Percentiles rank a stretch among this genome's conserved stretches.
Conservation (phyloP, 495 filamentous ascomycete genomes). For the Penicillium verhagenii region DNA sequence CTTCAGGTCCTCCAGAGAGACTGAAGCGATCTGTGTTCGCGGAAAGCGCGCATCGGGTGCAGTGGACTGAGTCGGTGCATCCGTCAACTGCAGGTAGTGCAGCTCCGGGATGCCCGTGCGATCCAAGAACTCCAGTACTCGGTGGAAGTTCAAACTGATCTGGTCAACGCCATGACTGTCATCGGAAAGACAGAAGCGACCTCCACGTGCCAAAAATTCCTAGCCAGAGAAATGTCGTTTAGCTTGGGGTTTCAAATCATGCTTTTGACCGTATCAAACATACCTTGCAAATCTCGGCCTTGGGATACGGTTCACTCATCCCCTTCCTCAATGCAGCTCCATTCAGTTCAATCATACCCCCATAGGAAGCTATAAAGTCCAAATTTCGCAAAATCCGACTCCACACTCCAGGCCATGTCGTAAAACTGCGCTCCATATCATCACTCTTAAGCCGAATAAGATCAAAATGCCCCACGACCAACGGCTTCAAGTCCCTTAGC, state of each 20-base stretch:
- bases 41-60: slow-evolving; percentile 43
- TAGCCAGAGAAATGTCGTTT: slow-evolving; percentile 20
- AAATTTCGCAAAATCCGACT: slow-evolving; percentile 70
- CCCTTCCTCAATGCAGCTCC: slow-evolving; percentile 84
- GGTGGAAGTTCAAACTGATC: slow-evolving; percentile 66
- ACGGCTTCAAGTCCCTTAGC: slow-evolving; percentile 69
- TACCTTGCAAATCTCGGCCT: slow-evolving; percentile 73
- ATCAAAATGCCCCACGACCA: slow-evolving; percentile 91
- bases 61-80: slow-evolving; percentile 15
- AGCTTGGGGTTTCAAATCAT: slow-evolving; percentile 8
- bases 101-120: slow-evolving; percentile 44
- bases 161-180: slow-evolving; percentile 87
- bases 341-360: slow-evolving; percentile 86
- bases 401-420: slow-evolving; percentile 64
- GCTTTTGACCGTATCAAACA: slow-evolving; percentile 13
- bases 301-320: slow-evolving; percentile 85
- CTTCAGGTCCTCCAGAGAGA: slow-evolving; percentile 25
- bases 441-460: slow-evolving; percentile 78
- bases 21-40: slow-evolving; percentile 29
- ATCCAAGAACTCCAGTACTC: slow-evolving; percentile 58
- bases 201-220: slow-evolving; percentile 64
- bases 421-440: slow-evolving; percentile 59
- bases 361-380: slow-evolving; percentile 63
- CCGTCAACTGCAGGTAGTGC: slow-evolving; percentile 39
- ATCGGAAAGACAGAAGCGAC: slow-evolving; percentile 82